phyloP scores from a whole-genome alignment of 176 grass and related monocot genomes.

The Oryza longistaminata region DNA sequence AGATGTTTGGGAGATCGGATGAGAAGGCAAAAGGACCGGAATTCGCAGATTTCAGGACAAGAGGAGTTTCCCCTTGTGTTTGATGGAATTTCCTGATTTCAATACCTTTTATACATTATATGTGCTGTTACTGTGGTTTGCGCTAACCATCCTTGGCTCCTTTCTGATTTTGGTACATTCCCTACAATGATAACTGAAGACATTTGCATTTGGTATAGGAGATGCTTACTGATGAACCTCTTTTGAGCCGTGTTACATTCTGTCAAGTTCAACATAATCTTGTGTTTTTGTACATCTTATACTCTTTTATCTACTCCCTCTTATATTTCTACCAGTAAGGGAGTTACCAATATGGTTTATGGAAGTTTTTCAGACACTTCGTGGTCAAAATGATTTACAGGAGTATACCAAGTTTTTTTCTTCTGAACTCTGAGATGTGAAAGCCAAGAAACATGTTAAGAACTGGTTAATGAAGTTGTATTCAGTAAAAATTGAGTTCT shows the following conservation, averaged over 20 bases:
- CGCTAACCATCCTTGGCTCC: not conserved
- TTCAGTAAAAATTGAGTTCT: not conserved
- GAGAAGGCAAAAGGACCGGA: not conserved
- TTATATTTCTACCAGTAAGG: not conserved
- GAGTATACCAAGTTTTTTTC: no score
- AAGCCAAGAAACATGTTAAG: not conserved
- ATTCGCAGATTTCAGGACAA: not conserved
- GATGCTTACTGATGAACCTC: not conserved
- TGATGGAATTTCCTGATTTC: not conserved
- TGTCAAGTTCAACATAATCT: not conserved
- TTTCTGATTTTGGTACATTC: not conserved
- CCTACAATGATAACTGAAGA: not conserved
- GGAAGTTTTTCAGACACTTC: not conserved
- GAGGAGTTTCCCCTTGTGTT: not conserved
- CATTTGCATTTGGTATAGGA: not conserved
- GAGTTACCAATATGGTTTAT: not conserved
- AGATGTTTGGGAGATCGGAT: not conserved
- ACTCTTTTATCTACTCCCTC: not conserved
- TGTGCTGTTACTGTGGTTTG: not conserved
- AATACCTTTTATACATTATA: no score
- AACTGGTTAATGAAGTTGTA: not conserved
- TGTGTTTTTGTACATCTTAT: not conserved
- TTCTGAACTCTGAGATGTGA: not conserved
- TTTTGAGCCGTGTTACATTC: no score
- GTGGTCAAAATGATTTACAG: not conserved